These are phyloP conservation scores for Yamadazyma blattariae DNA, from an alignment of 1,139 yeast genomes.

Conservation along the genomic window DNA sequence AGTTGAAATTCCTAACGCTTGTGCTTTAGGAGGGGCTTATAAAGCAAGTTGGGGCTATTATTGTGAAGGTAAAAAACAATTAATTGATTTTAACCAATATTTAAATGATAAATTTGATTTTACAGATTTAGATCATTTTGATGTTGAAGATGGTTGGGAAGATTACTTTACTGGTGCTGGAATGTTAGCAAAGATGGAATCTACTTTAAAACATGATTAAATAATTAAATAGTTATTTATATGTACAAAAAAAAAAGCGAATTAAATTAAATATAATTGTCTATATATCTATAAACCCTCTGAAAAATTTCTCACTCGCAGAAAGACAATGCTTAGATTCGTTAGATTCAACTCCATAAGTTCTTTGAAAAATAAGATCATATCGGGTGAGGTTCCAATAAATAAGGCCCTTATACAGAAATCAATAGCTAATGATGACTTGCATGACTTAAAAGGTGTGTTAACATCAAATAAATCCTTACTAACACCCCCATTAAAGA, in stretches of 20 bases:
- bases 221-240: too few species aligned
- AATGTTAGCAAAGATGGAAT: slow-evolving; percentile 49
- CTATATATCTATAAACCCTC: neutral
- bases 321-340: slow-evolving; percentile 13
- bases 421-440: slow-evolving; percentile 9
- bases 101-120: slow-evolving; percentile 42
- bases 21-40: slow-evolving; percentile 94
- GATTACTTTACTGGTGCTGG: slow-evolving; percentile 51
- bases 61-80: slow-evolving; percentile 33
- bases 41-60: slow-evolving; percentile 72
- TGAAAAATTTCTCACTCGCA: neutral
- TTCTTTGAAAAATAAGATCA: slow-evolving; percentile 7
- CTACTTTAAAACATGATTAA: slow-evolving; percentile 22
- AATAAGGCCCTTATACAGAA: slow-evolving; percentile 10
- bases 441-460: slow-evolving; percentile 12
- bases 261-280: too few species aligned
- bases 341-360: slow-evolving; percentile 12
- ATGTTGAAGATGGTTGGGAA: slow-evolving; percentile 43
- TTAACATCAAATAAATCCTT: slow-evolving; percentile 9
- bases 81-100: slow-evolving; percentile 43
- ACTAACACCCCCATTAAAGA: slow-evolving; percentile 7
- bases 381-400: slow-evolving; percentile 10
- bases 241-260: too few species aligned
- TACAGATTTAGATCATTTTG: slow-evolving; percentile 45
- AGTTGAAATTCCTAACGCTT: slow-evolving; percentile 82